Conservation (phyloP, 2,329 filamentous ascomycete genomes). For the Paecilomyces sp. region DNA sequence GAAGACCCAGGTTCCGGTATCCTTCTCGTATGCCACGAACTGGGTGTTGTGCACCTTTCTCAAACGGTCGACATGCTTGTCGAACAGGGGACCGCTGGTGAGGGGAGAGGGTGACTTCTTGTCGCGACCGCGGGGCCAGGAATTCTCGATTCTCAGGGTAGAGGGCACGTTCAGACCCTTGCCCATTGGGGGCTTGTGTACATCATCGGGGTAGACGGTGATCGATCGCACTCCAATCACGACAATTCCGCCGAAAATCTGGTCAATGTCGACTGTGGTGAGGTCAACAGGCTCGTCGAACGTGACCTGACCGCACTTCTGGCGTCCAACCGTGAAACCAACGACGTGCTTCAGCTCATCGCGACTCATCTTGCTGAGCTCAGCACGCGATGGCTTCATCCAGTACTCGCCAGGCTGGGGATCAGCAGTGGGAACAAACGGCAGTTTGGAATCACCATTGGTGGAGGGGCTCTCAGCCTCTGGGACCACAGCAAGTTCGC, state of each 20-base stretch:
- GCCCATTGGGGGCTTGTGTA: conserved; percentile 74
- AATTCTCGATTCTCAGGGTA: conserved; percentile 80
- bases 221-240: conserved; percentile 69
- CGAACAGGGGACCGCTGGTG: conserved; percentile 58
- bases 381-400: conserved; percentile 69
- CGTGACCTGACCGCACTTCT: conserved; percentile 70
- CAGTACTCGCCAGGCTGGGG: conserved; percentile 71
- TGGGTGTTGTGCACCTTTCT: conserved; percentile 71
- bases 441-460: conserved; percentile 22
- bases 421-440: conserved; percentile 31
- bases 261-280: conserved; percentile 67
- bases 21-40: conserved; percentile 71
- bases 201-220: conserved; percentile 73
- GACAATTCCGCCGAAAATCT: conserved; percentile 72
- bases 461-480: conserved; percentile 46
- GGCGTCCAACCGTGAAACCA: conserved; percentile 73
- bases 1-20: conserved; percentile 85
- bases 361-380: conserved; percentile 72
- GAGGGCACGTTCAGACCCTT: conserved; percentile 90
- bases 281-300: conserved; percentile 82
- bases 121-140: conserved; percentile 71
- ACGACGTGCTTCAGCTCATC: conserved; percentile 68
- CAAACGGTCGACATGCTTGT: conserved; percentile 75
- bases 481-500: conserved; percentile 70
- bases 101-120: conserved; percentile 50